phyloP scores from a whole-genome alignment of 2,329 filamentous ascomycete genomes.

The Exophiala mesophila region DNA sequence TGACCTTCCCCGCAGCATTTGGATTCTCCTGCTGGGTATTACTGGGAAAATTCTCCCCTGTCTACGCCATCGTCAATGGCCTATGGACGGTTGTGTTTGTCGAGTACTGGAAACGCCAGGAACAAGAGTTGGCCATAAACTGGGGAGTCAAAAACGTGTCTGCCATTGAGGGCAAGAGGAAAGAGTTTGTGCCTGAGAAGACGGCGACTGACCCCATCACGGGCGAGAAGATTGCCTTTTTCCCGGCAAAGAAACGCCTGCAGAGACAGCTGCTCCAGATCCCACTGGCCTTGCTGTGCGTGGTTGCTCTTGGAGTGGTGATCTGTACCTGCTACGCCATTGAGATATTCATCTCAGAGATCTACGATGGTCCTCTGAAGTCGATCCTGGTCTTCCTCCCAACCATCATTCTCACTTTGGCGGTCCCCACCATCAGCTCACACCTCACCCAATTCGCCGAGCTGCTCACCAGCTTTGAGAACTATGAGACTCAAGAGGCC shows the following conservation, averaged over 20 bases:
- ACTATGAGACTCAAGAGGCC: slow-evolving; percentile 82
- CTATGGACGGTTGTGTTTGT: slow-evolving; percentile 89
- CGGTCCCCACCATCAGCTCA: slow-evolving; percentile 71
- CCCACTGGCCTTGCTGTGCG: slow-evolving; percentile 74
- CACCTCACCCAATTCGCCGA: slow-evolving; percentile 73
- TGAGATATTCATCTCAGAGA: slow-evolving; percentile 91
- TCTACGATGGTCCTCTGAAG: slow-evolving; percentile 87
- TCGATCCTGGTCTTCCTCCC: slow-evolving; percentile 80
- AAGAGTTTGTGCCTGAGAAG: slow-evolving; percentile 76
- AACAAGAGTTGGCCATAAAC: slow-evolving; percentile 75
- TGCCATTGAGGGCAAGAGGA: slow-evolving; percentile 69
- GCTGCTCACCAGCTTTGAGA: slow-evolving; percentile 74
- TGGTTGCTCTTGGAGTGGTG: slow-evolving; percentile 68
- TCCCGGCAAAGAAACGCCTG: slow-evolving; percentile 70
- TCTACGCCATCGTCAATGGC: slow-evolving; percentile 72
- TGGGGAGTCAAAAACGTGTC: slow-evolving; percentile 88
- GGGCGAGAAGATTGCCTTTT: slow-evolving; percentile 70
- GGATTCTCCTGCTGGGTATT: slow-evolving; percentile 74
- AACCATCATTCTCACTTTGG: slow-evolving; percentile 76
- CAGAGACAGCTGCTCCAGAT: slow-evolving; percentile 73
- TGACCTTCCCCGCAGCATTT: slow-evolving; percentile 74
- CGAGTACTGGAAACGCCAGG: slow-evolving; percentile 94
- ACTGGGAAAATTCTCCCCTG: slow-evolving; percentile 75
- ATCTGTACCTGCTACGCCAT: slow-evolving; percentile 86
- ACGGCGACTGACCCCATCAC: slow-evolving; percentile 72